Percentiles rank a stretch among this genome's conserved stretches.
Evolutionary conservation across 768 basidiomycete species (phyloP).

Genomic region (Amanita exitialis): DNA sequence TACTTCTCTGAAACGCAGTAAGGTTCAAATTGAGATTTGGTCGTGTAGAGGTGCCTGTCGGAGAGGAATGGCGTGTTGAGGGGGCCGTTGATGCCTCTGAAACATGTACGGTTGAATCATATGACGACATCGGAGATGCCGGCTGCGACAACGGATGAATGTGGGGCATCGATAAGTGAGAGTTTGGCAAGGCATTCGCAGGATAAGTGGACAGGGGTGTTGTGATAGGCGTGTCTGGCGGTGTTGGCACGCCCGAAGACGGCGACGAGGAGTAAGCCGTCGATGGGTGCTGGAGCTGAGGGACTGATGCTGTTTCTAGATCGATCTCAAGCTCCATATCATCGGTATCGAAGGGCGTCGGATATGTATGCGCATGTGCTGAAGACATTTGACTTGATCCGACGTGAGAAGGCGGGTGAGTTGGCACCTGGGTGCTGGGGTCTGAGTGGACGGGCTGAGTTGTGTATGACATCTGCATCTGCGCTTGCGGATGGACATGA

Average conservation of each 20-base stretch:
- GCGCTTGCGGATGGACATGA: slow-evolving; percentile 22
- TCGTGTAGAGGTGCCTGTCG: slow-evolving; percentile 11
- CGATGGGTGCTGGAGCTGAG: slow-evolving; percentile 14
- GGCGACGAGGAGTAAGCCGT: slow-evolving; percentile 26
- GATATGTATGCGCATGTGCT: slow-evolving; percentile 19
- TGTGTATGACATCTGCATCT: slow-evolving; percentile 38
- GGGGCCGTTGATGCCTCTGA: slow-evolving; percentile 17
- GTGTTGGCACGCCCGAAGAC: slow-evolving; percentile 31
- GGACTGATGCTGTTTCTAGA: slow-evolving; percentile 20
- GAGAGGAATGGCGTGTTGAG: slow-evolving; percentile 22
- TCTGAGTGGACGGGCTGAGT: slow-evolving; percentile 24
- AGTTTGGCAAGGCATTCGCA: slow-evolving; percentile 21
- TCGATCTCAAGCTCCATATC: slow-evolving; percentile 80
- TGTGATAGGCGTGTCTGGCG: slow-evolving; percentile 43
- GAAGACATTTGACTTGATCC: slow-evolving; percentile 7
- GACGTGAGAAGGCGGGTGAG: slow-evolving; percentile 12
- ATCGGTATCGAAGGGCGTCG: slow-evolving; percentile 56
- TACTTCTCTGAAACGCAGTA: slow-evolving; percentile 12
- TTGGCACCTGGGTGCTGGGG: slow-evolving; percentile 14
- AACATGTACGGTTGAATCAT: slow-evolving; percentile 15
- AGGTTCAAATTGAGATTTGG: slow-evolving; percentile 15
- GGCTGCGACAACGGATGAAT: slow-evolving; percentile 28
- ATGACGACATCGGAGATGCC: slow-evolving; percentile 38
- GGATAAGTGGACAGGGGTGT: slow-evolving; percentile 34
- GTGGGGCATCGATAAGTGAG: slow-evolving; percentile 16